phyloP scores from a whole-genome alignment of 1,284 basidiomycete genomes.

The Kalmanozyma brasiliensis region DNA sequence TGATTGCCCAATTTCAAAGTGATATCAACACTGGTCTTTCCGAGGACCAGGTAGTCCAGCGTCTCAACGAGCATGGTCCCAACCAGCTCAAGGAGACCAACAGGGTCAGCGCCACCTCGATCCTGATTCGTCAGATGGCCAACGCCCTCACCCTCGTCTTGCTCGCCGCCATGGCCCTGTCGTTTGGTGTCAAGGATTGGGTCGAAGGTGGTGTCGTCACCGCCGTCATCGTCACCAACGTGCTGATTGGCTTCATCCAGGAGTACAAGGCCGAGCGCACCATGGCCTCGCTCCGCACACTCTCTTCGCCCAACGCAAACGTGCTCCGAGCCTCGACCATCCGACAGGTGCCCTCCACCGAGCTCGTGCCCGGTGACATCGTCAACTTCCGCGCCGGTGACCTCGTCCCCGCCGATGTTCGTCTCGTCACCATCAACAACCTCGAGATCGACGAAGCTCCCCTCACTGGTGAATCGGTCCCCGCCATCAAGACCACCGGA shows the following conservation, averaged over 20 bases:
- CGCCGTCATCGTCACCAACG: slow-evolving; percentile 70
- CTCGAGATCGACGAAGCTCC: slow-evolving; percentile 63
- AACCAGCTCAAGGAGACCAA: slow-evolving; percentile 57
- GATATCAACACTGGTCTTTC: slow-evolving; percentile 47
- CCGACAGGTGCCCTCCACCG: slow-evolving; percentile 30
- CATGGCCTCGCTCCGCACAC: slow-evolving; percentile 59
- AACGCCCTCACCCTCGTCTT: slow-evolving; percentile 66
- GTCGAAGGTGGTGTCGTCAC: slow-evolving; percentile 76
- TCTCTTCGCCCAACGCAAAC: slow-evolving; percentile 57
- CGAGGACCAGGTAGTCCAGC: slow-evolving; percentile 35
- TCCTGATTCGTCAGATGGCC: slow-evolving; percentile 61
- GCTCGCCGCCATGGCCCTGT: slow-evolving; percentile 74
- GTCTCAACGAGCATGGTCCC: slow-evolving; percentile 43
- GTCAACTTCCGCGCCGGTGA: slow-evolving; percentile 68
- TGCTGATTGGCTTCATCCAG: slow-evolving; percentile 61
- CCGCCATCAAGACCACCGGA: slow-evolving; percentile 54
- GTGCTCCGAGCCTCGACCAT: slow-evolving; percentile 48
- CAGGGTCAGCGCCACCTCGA: slow-evolving; percentile 52
- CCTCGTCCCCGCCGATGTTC: slow-evolving; percentile 59
- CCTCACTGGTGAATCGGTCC: slow-evolving; percentile 61
- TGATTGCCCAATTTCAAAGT: slow-evolving; percentile 44
- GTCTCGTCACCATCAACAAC: slow-evolving; percentile 55
- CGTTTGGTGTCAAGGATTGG: slow-evolving; percentile 73
- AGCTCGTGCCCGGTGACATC: slow-evolving; percentile 71
- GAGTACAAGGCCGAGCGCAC: slow-evolving; percentile 63